Evolutionary conservation across 306 rosid species (phyloP), one percentile per base, ranked within the genome.

Genomic region (Castanopsis chinensis): DNA sequence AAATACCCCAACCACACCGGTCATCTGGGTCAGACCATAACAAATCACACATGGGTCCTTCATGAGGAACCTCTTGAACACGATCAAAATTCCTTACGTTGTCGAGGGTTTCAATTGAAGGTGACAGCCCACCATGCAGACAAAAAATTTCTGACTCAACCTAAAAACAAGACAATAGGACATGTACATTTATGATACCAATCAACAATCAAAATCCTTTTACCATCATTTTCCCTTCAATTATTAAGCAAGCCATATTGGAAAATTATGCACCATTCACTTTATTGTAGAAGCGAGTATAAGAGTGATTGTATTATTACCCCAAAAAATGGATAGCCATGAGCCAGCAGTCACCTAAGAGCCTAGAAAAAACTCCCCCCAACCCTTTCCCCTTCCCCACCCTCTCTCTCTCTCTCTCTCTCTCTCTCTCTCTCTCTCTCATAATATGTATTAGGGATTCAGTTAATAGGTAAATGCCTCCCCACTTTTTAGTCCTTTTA

Each of bases 11-110:
- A 71, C 99, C 99, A 78, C 99, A 96, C 73, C 99, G 91, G 76
- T 96, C 99, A 83, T 96, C 99, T 70, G 99, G 99, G 80, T 96
- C 99, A 78, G 99, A 96, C 99, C 99, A 96, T 82, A 96, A 85
- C 61, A 96, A 89, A 89, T 96, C 99, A 88, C 99, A 96, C 99
- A 96, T 96, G 73, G 99, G 98, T 45, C 99, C 99, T 85, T 96
- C 99, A 69, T 96, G 99, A 18, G 99, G 99, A 78, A 96, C 99
- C 88, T 96, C 98, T 92, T 96, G 99, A 83, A 96, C 98, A 79
- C 99, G 99, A 86, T 96, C 99, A 69, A 96, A 96, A 88, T 90
- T 93, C 72, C 99, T 86, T 72, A 96, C 87, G 84, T 85, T 93
- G 80, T 96, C 99, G 35, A 96, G 98, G 89, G 97, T 96, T 87